Base-by-base conservation (phyloP, 2,329 filamentous ascomycete genomes). In the Nemania bipapillata region DNA sequence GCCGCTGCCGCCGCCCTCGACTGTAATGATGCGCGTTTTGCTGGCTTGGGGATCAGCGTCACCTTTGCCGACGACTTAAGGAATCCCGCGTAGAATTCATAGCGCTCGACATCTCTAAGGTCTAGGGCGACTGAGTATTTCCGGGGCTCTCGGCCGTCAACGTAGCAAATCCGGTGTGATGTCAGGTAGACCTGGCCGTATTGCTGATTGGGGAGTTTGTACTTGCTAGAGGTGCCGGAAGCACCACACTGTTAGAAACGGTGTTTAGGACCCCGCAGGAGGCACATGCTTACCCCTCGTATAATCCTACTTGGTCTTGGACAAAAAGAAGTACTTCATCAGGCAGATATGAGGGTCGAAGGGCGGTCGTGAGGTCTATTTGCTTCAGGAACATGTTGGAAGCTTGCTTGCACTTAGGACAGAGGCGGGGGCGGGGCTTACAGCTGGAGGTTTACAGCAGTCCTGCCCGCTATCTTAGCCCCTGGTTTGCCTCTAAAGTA, bases 101-200 rank as follows among this genome's bases (percentile, higher is more conserved):
- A 91, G 73, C 92, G 89, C 75, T 99, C 96, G 52, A 99, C 89
- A 78, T 97, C 92, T 78, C 94, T 97, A 63, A 99, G 83, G 73
- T 97, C 92, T 62, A 99, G 86, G 17, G 92, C 92, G 35, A 94
- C 87, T 0, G 94, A 97, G 79, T 92, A 89, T 77, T 91, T 92
- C 71, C 95, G 88, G 17, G 96, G 94, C 71, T 97, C 91, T 35
- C 89, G 86, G 76, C 94, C 91, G 78, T 97, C 94, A 72, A 99
- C 92, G 79, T 98, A 99, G 83, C 95, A 99, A 70, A 93, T 90
- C 61, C 96, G 92, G 81, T 98, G 95, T 8, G 96, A 97, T 20
- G 96, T 99, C 81, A 99, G 81, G 79, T 99, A 99, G 63, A 96
- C 93, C 83, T 97, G 94, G 59, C 96, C 96, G 83, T 97, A 93